Evolutionary conservation across 768 basidiomycete genomes (phyloP).

Genomic region (Lentinula boryana): DNA sequence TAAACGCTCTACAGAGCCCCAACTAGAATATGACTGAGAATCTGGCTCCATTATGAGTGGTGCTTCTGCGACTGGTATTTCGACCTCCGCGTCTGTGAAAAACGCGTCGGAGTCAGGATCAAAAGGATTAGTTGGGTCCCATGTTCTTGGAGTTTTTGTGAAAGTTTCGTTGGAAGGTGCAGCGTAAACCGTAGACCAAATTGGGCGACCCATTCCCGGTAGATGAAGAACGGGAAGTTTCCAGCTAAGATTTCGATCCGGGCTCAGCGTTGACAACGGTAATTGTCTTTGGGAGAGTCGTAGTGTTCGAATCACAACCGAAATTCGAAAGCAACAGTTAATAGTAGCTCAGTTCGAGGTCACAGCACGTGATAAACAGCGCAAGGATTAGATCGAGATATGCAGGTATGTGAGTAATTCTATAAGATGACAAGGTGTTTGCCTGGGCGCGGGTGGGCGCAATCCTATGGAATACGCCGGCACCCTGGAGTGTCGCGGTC

Average conservation of each 20-base stretch:
- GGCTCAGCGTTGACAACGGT: neutral
- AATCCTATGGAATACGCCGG: too few relatives aligned
- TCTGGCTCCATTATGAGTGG: neutral
- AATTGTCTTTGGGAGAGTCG: too few relatives aligned
- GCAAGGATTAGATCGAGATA: too few relatives aligned
- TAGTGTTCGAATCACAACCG: too few relatives aligned
- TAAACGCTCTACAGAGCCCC: neutral
- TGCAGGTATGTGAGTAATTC: too few relatives aligned
- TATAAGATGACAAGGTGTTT: too few relatives aligned
- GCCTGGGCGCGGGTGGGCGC: too few relatives aligned
- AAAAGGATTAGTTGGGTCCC: neutral
- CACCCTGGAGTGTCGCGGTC: too few relatives aligned
- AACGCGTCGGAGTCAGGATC: conserved; percentile 1
- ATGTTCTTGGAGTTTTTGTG: neutral
- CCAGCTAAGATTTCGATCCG: too few relatives aligned
- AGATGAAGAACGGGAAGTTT: neutral
- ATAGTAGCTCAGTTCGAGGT: too few relatives aligned
- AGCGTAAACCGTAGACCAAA: neutral
- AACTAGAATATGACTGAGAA: neutral
- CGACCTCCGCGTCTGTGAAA: neutral
- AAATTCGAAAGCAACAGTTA: too few relatives aligned
- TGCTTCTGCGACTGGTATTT: neutral
- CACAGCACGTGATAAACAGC: too few relatives aligned
- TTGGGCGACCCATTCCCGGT: neutral
- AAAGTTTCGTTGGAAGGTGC: neutral